Evolutionary conservation across 768 basidiomycete species (phyloP).

Genomic region (Gloeophyllum trabeum): DNA sequence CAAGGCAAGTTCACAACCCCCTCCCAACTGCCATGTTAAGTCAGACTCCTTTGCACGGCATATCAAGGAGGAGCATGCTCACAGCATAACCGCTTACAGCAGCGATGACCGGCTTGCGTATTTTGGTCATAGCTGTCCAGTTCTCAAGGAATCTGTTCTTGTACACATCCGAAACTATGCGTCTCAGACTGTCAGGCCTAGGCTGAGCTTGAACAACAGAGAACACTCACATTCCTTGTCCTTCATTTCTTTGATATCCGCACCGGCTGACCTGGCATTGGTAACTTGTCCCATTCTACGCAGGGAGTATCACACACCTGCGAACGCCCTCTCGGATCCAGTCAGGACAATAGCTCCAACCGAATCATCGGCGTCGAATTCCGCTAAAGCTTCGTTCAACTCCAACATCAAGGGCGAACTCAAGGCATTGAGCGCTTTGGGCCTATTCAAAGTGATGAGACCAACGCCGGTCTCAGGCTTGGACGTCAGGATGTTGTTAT

Average conservation of each 20-base stretch:
- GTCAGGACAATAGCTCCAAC: slow-evolving; percentile 87
- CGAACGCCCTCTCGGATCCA: slow-evolving; percentile 88
- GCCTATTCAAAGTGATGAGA: slow-evolving; percentile 84
- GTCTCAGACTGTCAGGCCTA: slow-evolving; percentile 25
- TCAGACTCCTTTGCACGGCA: neutral
- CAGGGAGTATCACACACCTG: slow-evolving; percentile 41
- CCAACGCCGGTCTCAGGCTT: slow-evolving; percentile 56
- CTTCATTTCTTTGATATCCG: slow-evolving; percentile 99
- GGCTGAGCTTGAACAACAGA: slow-evolving; percentile 3
- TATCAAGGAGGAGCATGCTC: slow-evolving; percentile 15
- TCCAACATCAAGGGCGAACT: slow-evolving; percentile 71
- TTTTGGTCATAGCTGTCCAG: slow-evolving; percentile 63
- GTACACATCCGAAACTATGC: slow-evolving; percentile 78
- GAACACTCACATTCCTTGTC: slow-evolving; percentile 70
- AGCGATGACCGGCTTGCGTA: slow-evolving; percentile 91
- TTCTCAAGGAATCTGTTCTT: slow-evolving; percentile 74
- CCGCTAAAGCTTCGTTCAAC: slow-evolving; percentile 65
- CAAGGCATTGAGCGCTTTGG: slow-evolving; percentile 85
- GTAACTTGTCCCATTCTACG: neutral
- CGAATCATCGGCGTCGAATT: slow-evolving; percentile 57
- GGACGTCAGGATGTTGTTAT: slow-evolving; percentile 59
- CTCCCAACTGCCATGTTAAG: slow-evolving; percentile 60
- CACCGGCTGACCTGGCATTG: slow-evolving; percentile 51
- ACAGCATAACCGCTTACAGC: slow-evolving; percentile 94
- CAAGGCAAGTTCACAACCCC: slow-evolving; percentile 93